Percentiles rank a stretch among this genome's conserved stretches.
Conservation (phyloP, 2,329 filamentous ascomycete genomes). For the Lanzia echinophila region DNA sequence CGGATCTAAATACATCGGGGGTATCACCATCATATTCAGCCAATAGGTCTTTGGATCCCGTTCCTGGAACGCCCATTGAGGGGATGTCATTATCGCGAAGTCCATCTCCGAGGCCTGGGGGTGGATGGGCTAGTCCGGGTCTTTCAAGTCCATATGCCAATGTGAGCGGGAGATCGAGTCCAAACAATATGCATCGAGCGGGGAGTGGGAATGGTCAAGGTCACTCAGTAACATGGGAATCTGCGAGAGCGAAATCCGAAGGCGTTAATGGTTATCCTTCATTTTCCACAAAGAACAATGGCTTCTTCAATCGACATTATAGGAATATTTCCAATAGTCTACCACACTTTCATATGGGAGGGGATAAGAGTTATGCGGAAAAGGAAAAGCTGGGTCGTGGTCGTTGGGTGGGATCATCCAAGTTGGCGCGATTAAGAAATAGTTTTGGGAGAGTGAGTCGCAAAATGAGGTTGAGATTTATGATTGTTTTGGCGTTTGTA, state of each 20-base stretch:
- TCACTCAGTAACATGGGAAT: slow-evolving; percentile 69
- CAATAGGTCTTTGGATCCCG: slow-evolving; percentile 22
- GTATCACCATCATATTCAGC: slow-evolving; percentile 11
- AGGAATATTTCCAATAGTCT: slow-evolving; percentile 73
- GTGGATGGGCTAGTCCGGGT: slow-evolving; percentile 83
- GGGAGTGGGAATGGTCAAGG: slow-evolving; percentile 33
- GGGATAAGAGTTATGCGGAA: slow-evolving; percentile 51
- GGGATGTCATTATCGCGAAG: slow-evolving; percentile 82
- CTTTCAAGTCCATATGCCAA: slow-evolving; percentile 55
- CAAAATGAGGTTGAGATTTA: slow-evolving; percentile 56
- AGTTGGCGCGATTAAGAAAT: slow-evolving; percentile 42
- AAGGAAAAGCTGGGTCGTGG: slow-evolving; percentile 70
- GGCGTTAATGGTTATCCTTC: slow-evolving; percentile 69
- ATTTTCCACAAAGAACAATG: slow-evolving; percentile 73
- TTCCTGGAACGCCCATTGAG: slow-evolving; percentile 44
- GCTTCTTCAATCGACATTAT: slow-evolving; percentile 82
- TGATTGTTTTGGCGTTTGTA: slow-evolving; percentile 53
- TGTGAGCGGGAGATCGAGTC: slow-evolving; percentile 61
- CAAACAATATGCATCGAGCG: slow-evolving; percentile 41
- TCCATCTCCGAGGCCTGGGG: slow-evolving; percentile 75
- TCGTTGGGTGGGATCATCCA: slow-evolving; percentile 44
- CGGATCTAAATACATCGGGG: neutral
- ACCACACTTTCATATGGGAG: slow-evolving; percentile 58
- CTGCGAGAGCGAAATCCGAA: slow-evolving; percentile 69
- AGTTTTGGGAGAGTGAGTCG: slow-evolving; percentile 50